Evolutionary conservation across 768 basidiomycete species (phyloP).

Genomic region (Hygrophorus russula): DNA sequence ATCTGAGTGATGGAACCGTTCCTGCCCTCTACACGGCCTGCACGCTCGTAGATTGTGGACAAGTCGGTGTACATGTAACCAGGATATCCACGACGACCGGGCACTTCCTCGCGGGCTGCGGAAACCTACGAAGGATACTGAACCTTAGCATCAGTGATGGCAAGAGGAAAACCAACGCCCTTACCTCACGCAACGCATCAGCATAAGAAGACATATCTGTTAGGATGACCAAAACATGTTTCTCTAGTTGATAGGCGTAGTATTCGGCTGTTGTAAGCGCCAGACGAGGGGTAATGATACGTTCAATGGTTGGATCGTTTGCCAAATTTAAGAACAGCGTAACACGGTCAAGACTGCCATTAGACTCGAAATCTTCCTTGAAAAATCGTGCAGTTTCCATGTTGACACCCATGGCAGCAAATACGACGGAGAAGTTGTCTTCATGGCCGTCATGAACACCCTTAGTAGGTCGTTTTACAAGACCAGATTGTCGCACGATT

Average conservation of each 20-base stretch:
- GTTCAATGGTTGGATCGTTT: conserved; percentile 98
- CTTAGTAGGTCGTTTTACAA: conserved; percentile 94
- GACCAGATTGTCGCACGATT: conserved; percentile 97
- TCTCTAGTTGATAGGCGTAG: conserved; percentile 98
- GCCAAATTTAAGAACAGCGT: conserved; percentile 98
- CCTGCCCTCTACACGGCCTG: conserved; percentile 92
- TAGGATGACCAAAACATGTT: conserved; percentile 97
- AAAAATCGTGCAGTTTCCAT: conserved; percentile 99
- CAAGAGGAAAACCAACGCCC: conserved; percentile 18
- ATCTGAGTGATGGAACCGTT: conserved; percentile 99
- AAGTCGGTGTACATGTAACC: conserved; percentile 99
- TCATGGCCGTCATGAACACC: conserved; percentile 98
- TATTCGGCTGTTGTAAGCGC: conserved; percentile 98
- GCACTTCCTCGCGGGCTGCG: conserved; percentile 97
- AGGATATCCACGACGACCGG: conserved; percentile 97
- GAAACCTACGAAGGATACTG: conserved; percentile 52
- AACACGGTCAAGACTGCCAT: conserved; percentile 93
- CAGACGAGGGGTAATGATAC: conserved; percentile 97
- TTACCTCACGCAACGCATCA: conserved; percentile 86
- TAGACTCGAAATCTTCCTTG: conserved; percentile 99
- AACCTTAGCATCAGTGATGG: conserved; percentile 7
- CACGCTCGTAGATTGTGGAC: conserved; percentile 99
- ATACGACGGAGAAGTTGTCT: conserved; percentile 99
- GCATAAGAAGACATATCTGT: conserved; percentile 99
- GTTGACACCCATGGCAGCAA: conserved; percentile 99